Base-by-base conservation (phyloP, 73 alveolate species). In the Loxodes magnus region DNA sequence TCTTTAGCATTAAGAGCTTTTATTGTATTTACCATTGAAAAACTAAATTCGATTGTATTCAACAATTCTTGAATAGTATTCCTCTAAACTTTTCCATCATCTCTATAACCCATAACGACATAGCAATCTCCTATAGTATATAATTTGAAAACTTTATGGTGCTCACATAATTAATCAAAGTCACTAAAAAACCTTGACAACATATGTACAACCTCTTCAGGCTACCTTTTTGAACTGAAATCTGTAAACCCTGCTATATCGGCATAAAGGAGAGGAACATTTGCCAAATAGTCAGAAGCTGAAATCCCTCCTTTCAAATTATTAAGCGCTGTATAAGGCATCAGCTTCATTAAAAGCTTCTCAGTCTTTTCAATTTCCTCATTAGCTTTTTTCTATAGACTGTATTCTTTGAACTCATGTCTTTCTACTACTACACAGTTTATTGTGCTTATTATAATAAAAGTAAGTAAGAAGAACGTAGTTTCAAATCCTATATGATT, bases 71-170 rank as follows among this genome's bases (percentile, higher is more conserved):
- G 81, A 33, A 72, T 78, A 25, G 74, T 77, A 72, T 88, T 83
- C 64, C 98, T 90, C 43, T 78, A 76, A 24, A 66, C 64, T 69
- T 79, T 60, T 22, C 77, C 92, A 43, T 75, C 72, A 3, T 93
- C 96, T 21, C 73, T 84, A 35, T 79, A 78, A 26, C 98, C 97
- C 74, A 86, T 49, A 10, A 91, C 94, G 10, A 91, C 98, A 61
- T 91, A 91, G 52, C 96, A 84, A 61, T 91, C 98, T 10, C 98
- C 98, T 2, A 91, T 91, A 1, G 98, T 92, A 51, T 92, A 94
- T 0, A 92, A 88, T 69, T 92, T 92, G 71, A 77, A 92, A 4
- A 92, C 95, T 31, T 88, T 72, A 24, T 90, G 67, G 16, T 67
- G 68, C 20, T 72, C 78, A 43, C 96, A 81, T 35, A 87, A 87